Evolutionary conservation across 2,329 filamentous ascomycete genomes (phyloP).

Genomic region (Stagonosporopsis chrysanthemi): DNA sequence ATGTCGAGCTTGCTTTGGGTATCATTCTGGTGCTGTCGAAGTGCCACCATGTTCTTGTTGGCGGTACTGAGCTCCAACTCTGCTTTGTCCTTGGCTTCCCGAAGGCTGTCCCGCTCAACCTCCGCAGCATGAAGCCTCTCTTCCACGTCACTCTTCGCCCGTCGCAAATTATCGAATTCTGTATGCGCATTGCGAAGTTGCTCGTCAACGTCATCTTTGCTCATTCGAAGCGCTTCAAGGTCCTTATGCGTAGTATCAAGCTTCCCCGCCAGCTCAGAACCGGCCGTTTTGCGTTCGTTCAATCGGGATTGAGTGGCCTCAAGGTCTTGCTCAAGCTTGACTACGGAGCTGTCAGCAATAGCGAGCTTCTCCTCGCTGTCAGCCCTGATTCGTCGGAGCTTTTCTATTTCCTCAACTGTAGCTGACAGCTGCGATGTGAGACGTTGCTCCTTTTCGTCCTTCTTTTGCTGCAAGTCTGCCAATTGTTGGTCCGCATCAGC

Average conservation of each 20-base stretch:
- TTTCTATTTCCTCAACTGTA: constrained; percentile 26
- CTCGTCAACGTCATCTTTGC: constrained; percentile 22
- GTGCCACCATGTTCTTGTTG: neutral
- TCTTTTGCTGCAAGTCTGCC: neutral
- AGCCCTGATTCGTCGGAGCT: constrained; percentile 22
- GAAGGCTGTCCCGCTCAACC: neutral
- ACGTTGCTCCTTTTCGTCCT: neutral
- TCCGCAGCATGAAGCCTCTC: neutral
- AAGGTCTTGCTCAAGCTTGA: constrained; percentile 5
- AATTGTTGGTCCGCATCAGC: neutral
- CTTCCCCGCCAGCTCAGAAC: neutral
- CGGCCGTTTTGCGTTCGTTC: neutral
- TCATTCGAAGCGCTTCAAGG: neutral
- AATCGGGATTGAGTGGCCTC: neutral
- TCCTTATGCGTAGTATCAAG: neutral
- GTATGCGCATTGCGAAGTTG: constrained; percentile 24
- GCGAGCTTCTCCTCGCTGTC: constrained; percentile 14
- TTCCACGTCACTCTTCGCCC: constrained; percentile 20
- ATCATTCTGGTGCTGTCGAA: constrained; percentile 6
- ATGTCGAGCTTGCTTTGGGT: constrained; percentile 6
- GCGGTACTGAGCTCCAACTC: neutral
- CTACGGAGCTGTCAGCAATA: neutral
- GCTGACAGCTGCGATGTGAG: constrained; percentile 22
- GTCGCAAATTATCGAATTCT: constrained; percentile 26
- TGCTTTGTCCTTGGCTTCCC: constrained; percentile 1